A percentile compares a stretch with the other conserved stretches of the same genome.
Evolutionary conservation across 352 stramenopile species (phyloP).

Genomic region (Phytophthora colocasiae): DNA sequence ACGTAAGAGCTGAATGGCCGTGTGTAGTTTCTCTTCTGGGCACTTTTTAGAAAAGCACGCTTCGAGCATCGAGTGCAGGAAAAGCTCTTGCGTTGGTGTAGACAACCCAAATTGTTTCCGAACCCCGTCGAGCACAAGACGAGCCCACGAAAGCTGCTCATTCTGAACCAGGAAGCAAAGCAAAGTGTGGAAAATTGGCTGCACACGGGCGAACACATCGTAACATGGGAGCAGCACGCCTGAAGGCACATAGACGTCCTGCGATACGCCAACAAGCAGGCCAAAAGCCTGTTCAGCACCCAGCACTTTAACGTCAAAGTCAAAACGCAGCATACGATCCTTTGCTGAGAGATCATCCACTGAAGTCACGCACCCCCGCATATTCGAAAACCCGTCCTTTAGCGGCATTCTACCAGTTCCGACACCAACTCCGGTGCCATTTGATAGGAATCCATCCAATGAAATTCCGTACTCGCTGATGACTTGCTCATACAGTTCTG

Average conservation of each 20-base stretch:
- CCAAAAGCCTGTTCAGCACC: conserved; percentile 73
- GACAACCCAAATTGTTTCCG: conserved; percentile 63
- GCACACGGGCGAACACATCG: conserved; percentile 78
- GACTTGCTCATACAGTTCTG: conserved; percentile 77
- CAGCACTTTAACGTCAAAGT: conserved; percentile 77
- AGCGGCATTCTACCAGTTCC: conserved; percentile 32
- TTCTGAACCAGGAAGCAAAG: conserved; percentile 76
- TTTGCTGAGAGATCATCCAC: conserved; percentile 65
- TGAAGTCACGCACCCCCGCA: conserved; percentile 62
- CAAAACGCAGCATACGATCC: conserved; percentile 80
- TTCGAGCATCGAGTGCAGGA: conserved; percentile 84
- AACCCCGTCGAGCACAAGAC: conserved; percentile 54
- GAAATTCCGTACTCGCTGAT: conserved; percentile 74
- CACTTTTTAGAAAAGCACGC: conserved; percentile 61
- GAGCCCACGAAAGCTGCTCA: conserved; percentile 64
- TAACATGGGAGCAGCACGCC: conserved; percentile 69
- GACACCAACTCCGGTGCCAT: conserved; percentile 24
- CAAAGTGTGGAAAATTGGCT: conserved; percentile 83
- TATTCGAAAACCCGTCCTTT: conserved; percentile 47
- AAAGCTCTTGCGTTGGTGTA: conserved; percentile 79
- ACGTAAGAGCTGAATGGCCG: conserved; percentile 62
- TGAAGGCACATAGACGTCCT: conserved; percentile 83
- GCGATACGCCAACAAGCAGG: conserved; percentile 76
- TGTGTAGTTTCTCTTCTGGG: conserved; percentile 46
- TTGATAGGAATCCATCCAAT: conserved; percentile 53